Conservation (phyloP, 2,329 filamentous ascomycete species). For the Bipolaris gigantea region DNA sequence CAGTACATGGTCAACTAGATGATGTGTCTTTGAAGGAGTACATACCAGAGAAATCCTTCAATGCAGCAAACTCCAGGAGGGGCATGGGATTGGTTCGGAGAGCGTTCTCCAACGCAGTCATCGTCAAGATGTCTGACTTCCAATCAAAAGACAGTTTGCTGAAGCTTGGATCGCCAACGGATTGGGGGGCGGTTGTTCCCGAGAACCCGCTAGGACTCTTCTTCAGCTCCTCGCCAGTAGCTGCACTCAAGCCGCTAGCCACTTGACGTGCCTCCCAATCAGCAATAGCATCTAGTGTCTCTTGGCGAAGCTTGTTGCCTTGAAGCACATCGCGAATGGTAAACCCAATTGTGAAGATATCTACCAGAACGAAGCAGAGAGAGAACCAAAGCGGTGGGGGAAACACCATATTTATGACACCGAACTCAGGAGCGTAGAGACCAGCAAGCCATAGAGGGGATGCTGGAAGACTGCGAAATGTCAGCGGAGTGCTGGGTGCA, state of each 20-base stretch:
- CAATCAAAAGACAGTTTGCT: conserved; percentile 30
- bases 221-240: conserved; percentile 5
- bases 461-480: conserved; percentile 30
- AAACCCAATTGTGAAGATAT: conserved; percentile 35
- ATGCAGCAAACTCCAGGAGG: conserved; percentile 37
- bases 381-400: conserved; percentile 37
- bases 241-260: conserved; percentile 7
- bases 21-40: not conserved
- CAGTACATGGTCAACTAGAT: not conserved
- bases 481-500: conserved; percentile 1
- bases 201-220: conserved; percentile 24
- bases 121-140: conserved; percentile 38
- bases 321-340: conserved; percentile 36
- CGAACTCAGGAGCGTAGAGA: conserved; percentile 38
- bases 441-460: conserved; percentile 40
- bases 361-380: conserved; percentile 39
- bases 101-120: conserved; percentile 40
- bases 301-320: conserved; percentile 31
- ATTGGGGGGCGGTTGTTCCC: conserved; percentile 23
- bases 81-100: conserved; percentile 35
- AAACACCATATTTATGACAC: conserved; percentile 27
- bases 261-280: conserved; percentile 39
- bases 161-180: conserved; percentile 10
- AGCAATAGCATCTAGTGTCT: conserved; percentile 39
- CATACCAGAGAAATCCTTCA: conserved; percentile 35